Evolutionary conservation across 2,329 filamentous ascomycete species (phyloP), one percentile per base, ranked within the genome.

Genomic region (Xylariomycetidae sp.): DNA sequence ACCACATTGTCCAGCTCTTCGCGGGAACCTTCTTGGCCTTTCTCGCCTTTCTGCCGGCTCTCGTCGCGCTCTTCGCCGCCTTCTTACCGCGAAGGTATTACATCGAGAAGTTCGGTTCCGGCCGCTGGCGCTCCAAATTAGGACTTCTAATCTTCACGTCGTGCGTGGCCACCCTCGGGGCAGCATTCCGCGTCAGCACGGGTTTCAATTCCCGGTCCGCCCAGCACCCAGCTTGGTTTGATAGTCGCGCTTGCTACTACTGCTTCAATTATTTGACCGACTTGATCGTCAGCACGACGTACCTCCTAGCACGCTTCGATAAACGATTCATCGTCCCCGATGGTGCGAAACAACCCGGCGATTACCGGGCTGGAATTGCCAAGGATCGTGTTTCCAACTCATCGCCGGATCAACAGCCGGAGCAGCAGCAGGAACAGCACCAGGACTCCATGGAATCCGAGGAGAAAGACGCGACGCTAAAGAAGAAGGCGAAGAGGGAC

Each of bases 191-290:
- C 22, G 67, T 75, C 18, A 82, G 71, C 12, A 74, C 73, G 1
- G 62, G 54, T 17, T 87, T 71, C 58, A 65, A 66, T 35, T 52
- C 66, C 1, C 71, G 69, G 17, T 75, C 67, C 4, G 48, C 51
- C 36, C 63, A 27, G 9, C 26, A 76, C 37, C 78, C 84, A 2
- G 80, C 80, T 5, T 85, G 80, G 72, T 90, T 81, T 54, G 74
- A 87, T 49, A 66, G 66, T 50, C 85, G 82, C 55, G 74, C 79
- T 2, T 77, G 74, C 49, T 94, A 88, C 65, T 94, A 92, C 63
- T 62, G 79, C 52, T 85, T 92, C 65, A 85, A 86, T 62, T 94
- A 85, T 53, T 66, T 64, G 12, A 67, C 89, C 23, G 88, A 94
- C 59, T 63, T 89, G 25, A 53, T 83, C 16, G 77, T 88, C 23